These are phyloP conservation scores for Urochloa ruziziensis DNA, from an alignment of 176 grass and related monocot species.

Conservation along the genomic window DNA sequence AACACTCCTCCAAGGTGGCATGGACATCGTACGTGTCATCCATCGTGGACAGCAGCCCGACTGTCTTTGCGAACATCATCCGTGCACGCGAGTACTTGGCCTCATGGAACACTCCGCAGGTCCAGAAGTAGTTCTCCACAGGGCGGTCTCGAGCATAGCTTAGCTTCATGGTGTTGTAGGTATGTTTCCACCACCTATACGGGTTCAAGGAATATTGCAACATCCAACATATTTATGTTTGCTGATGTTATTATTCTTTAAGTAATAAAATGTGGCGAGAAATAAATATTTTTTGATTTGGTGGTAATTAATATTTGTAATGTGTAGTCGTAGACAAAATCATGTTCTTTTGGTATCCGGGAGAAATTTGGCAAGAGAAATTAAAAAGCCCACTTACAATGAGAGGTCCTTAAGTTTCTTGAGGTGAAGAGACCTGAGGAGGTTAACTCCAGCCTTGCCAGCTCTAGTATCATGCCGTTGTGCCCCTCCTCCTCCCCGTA, in stretches of 20 bases:
- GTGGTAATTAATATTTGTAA: no score
- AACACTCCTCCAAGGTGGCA: not conserved
- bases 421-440: not conserved
- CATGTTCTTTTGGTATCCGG: no score
- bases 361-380: no score
- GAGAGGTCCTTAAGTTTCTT: not conserved
- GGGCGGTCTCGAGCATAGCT: not conserved
- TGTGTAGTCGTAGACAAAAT: no score
- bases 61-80: not conserved
- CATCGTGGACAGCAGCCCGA: not conserved
- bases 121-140: not conserved
- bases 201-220: not conserved
- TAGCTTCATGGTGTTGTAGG: not conserved
- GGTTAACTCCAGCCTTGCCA: not conserved
- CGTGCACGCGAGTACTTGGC: not conserved
- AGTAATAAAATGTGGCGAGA: no score
- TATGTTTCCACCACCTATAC: not conserved
- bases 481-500: not conserved
- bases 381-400: not conserved
- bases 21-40: not conserved
- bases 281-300: no score
- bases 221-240: no score
- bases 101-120: not conserved
- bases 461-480: not conserved
- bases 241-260: no score